Conservation (phyloP, 805 yeast species). For the Ogataea dorogensis region DNA sequence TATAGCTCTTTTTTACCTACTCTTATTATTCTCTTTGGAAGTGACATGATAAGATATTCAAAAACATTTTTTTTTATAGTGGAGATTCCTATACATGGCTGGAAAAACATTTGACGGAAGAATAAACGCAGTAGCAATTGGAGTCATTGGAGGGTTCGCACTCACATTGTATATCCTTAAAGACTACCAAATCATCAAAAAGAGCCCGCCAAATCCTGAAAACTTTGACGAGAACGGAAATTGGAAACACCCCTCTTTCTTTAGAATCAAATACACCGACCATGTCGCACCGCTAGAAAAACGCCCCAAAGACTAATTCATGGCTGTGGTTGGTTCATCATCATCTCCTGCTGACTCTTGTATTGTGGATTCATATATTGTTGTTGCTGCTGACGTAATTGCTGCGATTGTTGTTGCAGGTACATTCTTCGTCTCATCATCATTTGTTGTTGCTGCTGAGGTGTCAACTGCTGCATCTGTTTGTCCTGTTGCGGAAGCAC, state of each 20-base stretch:
- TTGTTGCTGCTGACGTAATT: conserved; percentile 24
- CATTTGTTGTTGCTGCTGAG: conserved; percentile 25
- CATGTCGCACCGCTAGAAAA: conserved; percentile 38
- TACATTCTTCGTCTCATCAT: conserved; percentile 23
- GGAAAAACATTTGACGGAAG: conserved; percentile 30
- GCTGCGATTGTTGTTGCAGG: conserved; percentile 25
- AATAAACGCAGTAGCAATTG: conserved; percentile 27
- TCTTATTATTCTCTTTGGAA: conserved; percentile 91
- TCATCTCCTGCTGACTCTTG: conserved; percentile 26
- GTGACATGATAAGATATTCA: conserved; percentile 40
- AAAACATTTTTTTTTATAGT: conserved; percentile 2
- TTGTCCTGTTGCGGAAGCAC: conserved; percentile 16
- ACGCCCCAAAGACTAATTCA: conserved; percentile 25
- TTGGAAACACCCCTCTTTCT: conserved; percentile 35
- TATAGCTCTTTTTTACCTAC: conserved; percentile 37
- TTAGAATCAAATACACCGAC: conserved; percentile 36
- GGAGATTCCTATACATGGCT: conserved; percentile 8
- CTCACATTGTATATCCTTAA: conserved; percentile 30
- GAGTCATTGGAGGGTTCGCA: conserved; percentile 29
- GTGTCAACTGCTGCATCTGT: conserved; percentile 20
- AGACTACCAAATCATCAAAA: conserved; percentile 39
- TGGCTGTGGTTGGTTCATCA: conserved; percentile 25
- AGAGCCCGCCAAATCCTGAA: conserved; percentile 39
- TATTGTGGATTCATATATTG: conserved; percentile 19
- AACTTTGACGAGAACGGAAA: conserved; percentile 39